A percentile compares a stretch with the other conserved stretches of the same genome.
Conservation (phyloP, 106 monocot species). For the Allium sativum region DNA sequence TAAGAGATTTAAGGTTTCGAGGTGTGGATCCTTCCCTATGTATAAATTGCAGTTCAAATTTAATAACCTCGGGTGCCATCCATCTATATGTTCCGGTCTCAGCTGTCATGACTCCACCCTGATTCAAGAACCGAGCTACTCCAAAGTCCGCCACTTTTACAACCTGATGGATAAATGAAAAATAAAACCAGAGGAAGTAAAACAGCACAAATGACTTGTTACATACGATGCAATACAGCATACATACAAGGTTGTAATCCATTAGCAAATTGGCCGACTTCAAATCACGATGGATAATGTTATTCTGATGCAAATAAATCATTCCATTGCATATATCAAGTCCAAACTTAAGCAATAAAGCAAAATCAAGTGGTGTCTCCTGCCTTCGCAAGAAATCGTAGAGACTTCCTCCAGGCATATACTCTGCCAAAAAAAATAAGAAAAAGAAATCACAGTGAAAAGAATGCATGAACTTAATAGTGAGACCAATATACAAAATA, state of each 20-base stretch:
- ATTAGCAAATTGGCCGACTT: conserved; percentile 49
- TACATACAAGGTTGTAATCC: conserved; percentile 18
- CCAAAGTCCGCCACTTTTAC: conserved; percentile 97
- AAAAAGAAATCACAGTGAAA: background rate
- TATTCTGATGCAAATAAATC: conserved; percentile 44
- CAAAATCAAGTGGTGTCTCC: conserved; percentile 13
- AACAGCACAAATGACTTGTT: background rate
- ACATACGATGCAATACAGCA: background rate
- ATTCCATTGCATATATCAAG: conserved; percentile 45
- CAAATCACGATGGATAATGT: conserved; percentile 44
- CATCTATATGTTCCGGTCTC: conserved; percentile 98
- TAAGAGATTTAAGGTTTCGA: background rate
- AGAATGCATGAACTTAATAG: too few species aligned
- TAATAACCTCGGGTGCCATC: conserved; percentile 92
- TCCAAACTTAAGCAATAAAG: conserved; percentile 29
- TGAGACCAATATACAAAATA: too few species aligned
- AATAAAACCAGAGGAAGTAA: background rate
- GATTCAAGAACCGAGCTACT: conserved; percentile 72
- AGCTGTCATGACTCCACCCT: conserved; percentile 75
- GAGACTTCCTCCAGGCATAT: conserved; percentile 39
- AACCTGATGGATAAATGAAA: conserved; percentile 29
- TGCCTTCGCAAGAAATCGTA: conserved; percentile 35
- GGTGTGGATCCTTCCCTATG: too few species aligned
- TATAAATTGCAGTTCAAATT: background rate
- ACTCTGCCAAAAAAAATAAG: conserved; percentile 20